phyloP scores from a whole-genome alignment of 108 stramenopile genomes.

The Fragilariopsis cylindrus region DNA sequence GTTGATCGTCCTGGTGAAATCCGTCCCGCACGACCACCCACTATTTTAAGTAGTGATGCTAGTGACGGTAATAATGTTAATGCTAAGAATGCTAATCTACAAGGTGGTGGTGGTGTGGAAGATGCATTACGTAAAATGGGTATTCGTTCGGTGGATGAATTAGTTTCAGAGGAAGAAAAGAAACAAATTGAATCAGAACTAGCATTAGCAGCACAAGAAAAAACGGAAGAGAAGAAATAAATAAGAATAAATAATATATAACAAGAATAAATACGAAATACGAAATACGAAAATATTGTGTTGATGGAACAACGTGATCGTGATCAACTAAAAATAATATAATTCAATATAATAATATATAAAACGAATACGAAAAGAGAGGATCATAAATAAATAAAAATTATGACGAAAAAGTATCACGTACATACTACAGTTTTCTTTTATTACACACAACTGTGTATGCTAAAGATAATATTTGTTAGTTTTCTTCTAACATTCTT shows the following conservation, averaged over 20 bases:
- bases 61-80: constrained; percentile 11
- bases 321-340: too few relatives aligned
- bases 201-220: background rate
- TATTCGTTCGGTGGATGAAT: constrained; percentile 33
- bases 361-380: too few relatives aligned
- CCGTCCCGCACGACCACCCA: constrained; percentile 84
- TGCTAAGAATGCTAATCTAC: background rate
- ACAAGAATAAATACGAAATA: background rate
- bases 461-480: too few relatives aligned
- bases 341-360: too few relatives aligned
- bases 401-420: too few relatives aligned
- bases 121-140: constrained; percentile 38
- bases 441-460: too few relatives aligned
- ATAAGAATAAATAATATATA: background rate
- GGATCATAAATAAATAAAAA: too few relatives aligned
- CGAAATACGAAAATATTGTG: too few relatives aligned
- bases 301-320: too few relatives aligned
- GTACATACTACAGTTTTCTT: too few relatives aligned
- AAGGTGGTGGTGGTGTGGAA: constrained; percentile 20
- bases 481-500: too few relatives aligned
- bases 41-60: background rate
- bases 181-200: constrained; percentile 28
- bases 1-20: constrained; percentile 96
- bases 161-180: constrained; percentile 26
- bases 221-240: background rate